phyloP scores from a whole-genome alignment of 768 basidiomycete genomes.

The Grammothele lineata region DNA sequence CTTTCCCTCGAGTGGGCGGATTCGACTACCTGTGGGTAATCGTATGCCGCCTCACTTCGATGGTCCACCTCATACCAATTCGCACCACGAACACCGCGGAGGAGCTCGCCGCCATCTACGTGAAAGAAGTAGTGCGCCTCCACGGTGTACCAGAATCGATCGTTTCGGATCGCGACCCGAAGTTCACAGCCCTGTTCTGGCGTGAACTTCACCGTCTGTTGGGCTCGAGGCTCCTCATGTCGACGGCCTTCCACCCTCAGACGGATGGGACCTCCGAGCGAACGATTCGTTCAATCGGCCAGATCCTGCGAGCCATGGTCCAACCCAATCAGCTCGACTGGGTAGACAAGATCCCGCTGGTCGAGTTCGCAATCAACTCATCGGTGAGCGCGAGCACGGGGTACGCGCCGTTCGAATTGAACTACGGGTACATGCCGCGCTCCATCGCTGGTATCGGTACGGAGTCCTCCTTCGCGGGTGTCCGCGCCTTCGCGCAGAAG shows the following conservation, averaged over 20 bases:
- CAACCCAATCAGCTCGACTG: constrained; percentile 25
- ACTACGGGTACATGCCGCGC: constrained; percentile 16
- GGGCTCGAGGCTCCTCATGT: constrained; percentile 22
- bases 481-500: constrained; percentile 22
- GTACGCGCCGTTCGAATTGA: constrained; percentile 32
- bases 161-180: constrained; percentile 26
- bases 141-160: constrained; percentile 24
- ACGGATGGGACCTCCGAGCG: constrained; percentile 26
- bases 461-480: constrained; percentile 13
- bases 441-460: neutral
- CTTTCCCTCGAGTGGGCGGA: constrained; percentile 25
- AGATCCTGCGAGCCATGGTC: constrained; percentile 11
- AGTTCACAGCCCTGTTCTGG: constrained; percentile 38
- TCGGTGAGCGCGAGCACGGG: constrained; percentile 27
- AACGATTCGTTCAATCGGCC: constrained; percentile 9
- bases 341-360: constrained; percentile 26
- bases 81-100: constrained; percentile 11
- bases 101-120: constrained; percentile 14
- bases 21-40: constrained; percentile 27
- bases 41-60: constrained; percentile 17
- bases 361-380: constrained; percentile 38
- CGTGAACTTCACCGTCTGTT: constrained; percentile 14
- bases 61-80: constrained; percentile 17
- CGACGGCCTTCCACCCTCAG: constrained; percentile 30
- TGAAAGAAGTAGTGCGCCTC: constrained; percentile 17